These are phyloP conservation scores for Mortierella antarctica DNA, from an alignment of 192 early-diverging fungal genomes.

Conservation along the genomic window DNA sequence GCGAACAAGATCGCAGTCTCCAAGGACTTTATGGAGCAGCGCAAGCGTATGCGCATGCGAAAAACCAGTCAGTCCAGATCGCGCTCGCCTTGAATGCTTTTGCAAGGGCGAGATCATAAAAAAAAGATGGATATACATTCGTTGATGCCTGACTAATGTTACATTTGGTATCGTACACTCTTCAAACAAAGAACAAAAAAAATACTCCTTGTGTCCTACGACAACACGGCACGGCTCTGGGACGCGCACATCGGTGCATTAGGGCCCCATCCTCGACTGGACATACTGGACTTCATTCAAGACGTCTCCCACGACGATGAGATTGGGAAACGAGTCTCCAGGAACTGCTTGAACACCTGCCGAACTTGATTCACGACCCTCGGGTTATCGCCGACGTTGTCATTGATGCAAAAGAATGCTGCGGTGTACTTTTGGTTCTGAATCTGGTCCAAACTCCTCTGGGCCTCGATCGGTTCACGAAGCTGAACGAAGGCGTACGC, in stretches of 20 bases:
- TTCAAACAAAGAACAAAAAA: no score
- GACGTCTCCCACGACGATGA: slow-evolving; percentile 44
- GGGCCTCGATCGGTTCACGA: background rate
- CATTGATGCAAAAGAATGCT: slow-evolving; percentile 44
- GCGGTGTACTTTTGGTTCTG: background rate
- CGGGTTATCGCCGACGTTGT: slow-evolving; percentile 17
- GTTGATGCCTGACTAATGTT: no score
- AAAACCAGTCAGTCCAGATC: slow-evolving; percentile 20
- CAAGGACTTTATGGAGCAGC: slow-evolving; percentile 39
- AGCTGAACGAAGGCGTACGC: slow-evolving; percentile 27
- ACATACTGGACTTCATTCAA: background rate
- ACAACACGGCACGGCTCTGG: background rate
- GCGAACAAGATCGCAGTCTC: slow-evolving; percentile 33
- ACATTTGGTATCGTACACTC: slow-evolving; percentile 2
- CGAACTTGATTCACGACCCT: background rate
- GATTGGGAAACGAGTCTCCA: slow-evolving; percentile 25
- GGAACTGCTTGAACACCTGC: slow-evolving; percentile 15
- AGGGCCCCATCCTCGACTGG: background rate
- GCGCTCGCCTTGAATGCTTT: slow-evolving; percentile 2
- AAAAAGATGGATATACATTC: no score
- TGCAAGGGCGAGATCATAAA: background rate
- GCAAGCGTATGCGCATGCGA: slow-evolving; percentile 24
- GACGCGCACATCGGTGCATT: background rate
- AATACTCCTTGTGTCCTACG: background rate
- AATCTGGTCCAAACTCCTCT: slow-evolving; percentile 2